Percentiles rank a stretch among this genome's conserved stretches.
These are phyloP conservation scores for Cladosporium sp. DNA, from an alignment of 2,329 filamentous ascomycete genomes.

Conservation along the genomic window DNA sequence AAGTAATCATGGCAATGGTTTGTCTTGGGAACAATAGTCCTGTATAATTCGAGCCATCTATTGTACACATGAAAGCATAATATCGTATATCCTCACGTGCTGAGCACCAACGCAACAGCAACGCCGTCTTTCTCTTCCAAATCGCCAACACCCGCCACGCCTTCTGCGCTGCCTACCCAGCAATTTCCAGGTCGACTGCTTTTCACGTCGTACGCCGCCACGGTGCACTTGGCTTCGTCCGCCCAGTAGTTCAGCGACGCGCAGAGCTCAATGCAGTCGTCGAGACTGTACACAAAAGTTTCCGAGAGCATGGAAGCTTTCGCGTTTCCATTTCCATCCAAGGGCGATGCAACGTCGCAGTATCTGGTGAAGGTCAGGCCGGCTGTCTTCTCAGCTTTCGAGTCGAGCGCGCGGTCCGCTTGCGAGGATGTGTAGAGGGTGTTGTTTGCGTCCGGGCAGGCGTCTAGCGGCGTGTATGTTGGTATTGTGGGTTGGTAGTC, in stretches of 20 bases:
- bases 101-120: conserved; percentile 20
- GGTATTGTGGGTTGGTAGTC: conserved; percentile 34
- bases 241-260: conserved; percentile 34
- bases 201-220: conserved; percentile 34
- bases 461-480: conserved; percentile 35
- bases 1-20: neutral
- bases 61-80: neutral
- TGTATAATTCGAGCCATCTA: neutral
- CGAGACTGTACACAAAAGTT: conserved; percentile 39
- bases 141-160: neutral
- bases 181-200: conserved; percentile 35
- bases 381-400: conserved; percentile 12
- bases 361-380: conserved; percentile 35
- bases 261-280: conserved; percentile 40
- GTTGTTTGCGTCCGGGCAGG: conserved; percentile 35
- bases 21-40: neutral
- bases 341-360: conserved; percentile 35
- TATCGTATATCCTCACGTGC: neutral
- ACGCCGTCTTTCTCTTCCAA: conserved; percentile 16
- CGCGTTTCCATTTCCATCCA: conserved; percentile 20
- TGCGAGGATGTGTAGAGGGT: conserved; percentile 33
- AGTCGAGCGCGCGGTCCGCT: neutral
- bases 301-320: conserved; percentile 27
- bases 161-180: conserved; percentile 32
- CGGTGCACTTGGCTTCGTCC: conserved; percentile 30